Evolutionary conservation across 805 yeast species (phyloP).

Genomic region (Myxozyma melibiosi): DNA sequence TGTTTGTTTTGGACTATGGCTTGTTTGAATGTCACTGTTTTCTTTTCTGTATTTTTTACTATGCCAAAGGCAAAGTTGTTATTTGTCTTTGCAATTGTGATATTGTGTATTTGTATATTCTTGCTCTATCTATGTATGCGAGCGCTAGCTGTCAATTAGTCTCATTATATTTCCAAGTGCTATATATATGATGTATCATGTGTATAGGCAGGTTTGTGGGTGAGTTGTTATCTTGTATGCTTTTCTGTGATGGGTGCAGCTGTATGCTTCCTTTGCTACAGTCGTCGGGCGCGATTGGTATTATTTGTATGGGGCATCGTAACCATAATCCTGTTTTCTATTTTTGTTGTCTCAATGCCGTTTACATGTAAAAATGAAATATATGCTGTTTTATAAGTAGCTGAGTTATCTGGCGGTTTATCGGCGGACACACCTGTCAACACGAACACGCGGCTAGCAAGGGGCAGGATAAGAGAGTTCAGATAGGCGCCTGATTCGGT

Average conservation of each 20-base stretch:
- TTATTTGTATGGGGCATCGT: background rate
- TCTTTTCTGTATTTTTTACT: background rate
- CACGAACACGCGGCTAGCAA: no score
- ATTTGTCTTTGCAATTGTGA: background rate
- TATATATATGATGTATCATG: no score
- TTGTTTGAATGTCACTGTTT: background rate
- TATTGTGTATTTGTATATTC: constrained; percentile 7
- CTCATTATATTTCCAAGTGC: no score
- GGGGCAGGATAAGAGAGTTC: no score
- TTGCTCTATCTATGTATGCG: background rate
- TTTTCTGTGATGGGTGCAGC: background rate
- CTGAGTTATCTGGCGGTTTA: no score
- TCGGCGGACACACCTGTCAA: no score
- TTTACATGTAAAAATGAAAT: no score
- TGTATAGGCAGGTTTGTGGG: background rate
- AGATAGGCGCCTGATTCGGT: no score
- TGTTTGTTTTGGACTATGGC: constrained; percentile 8
- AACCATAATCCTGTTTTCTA: no score
- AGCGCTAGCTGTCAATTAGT: no score
- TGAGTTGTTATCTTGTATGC: background rate
- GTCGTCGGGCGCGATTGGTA: background rate
- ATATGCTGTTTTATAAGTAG: no score
- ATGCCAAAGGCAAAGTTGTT: background rate
- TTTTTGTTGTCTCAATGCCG: no score
- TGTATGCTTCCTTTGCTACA: background rate